Evolutionary conservation across 805 yeast species (phyloP), one percentile per base, ranked within the genome.

Genomic region (Wickerhamomyces queroliae): DNA sequence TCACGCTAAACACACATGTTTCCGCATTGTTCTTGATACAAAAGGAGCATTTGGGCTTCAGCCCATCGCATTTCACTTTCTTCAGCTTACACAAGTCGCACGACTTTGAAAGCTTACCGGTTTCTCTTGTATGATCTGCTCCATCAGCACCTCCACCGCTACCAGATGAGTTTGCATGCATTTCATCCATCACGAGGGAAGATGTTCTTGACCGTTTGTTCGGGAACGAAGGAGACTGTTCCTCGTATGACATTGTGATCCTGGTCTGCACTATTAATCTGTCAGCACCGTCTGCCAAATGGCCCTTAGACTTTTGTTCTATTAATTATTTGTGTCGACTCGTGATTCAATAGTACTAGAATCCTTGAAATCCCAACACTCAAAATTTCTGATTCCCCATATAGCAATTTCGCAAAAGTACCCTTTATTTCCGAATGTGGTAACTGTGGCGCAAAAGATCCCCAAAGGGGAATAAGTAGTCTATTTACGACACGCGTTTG

Each of bases 31-130:
- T 47, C 32, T 47, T 49, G 6, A 26, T 2, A 16, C 55, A 50
- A 22, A 47, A 47, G 4, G 47, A 38, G 35, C 55, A 50, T 7
- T 34, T 24, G 2, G 53, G 55, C 23, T 38, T 45, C 7, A n/a
- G 11, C 3, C 52, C 55, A 36, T 49, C 52, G 35, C 55, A 50
- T 33, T 45, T 49, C n/a, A 49, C 52, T 28, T 50, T 50, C 39
- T 50, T 50, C 15, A 41, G 25, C 19, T 50, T 48, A 35, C 55
- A 50, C 7, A 38, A 20, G 20, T 50, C 53, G 24, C 55, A 50
- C 15, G 52, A 49, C 26, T 40, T 50, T 13, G 53, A 50, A 11
- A 49, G 36, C 33, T 39, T 50, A n/a, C 26, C 34, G 3, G 22
- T 25, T 18, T 31, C 24, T 4, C n/a, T 13, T 3, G 16, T n/a